Evolutionary conservation across 257 asterid species (phyloP).

Genomic region (Gynochthodes officinalis): DNA sequence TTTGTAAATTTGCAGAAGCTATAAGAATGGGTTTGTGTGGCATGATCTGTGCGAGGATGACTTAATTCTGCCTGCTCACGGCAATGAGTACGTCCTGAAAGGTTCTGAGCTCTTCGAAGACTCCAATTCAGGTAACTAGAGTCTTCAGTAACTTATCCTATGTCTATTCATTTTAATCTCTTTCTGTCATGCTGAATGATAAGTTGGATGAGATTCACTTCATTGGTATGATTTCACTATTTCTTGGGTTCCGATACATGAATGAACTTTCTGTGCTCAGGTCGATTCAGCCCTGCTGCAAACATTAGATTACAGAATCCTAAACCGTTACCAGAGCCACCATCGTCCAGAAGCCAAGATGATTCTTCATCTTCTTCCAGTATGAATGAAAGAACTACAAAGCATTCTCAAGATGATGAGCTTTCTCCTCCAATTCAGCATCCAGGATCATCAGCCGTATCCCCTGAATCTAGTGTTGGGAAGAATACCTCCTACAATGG

Average conservation of each 20-base stretch:
- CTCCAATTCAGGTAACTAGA: slow-evolving; percentile 40
- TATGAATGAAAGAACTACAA: slow-evolving; percentile 61
- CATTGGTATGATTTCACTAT: neutral
- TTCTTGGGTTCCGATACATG: neutral
- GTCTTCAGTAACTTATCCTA: no score
- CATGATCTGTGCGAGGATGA: slow-evolving; percentile 90
- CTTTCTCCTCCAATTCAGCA: slow-evolving; percentile 58
- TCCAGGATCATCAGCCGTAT: slow-evolving; percentile 51
- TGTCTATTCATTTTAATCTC: neutral
- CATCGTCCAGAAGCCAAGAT: slow-evolving; percentile 77
- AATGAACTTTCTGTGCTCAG: slow-evolving; percentile 31
- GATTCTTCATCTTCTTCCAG: slow-evolving; percentile 89
- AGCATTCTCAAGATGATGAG: slow-evolving; percentile 71
- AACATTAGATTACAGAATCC: slow-evolving; percentile 49
- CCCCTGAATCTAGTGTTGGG: slow-evolving; percentile 59
- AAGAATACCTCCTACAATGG: slow-evolving; percentile 76
- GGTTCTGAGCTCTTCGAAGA: slow-evolving; percentile 93
- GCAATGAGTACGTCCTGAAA: slow-evolving; percentile 86
- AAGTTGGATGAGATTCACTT: neutral
- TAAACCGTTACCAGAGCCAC: slow-evolving; percentile 78
- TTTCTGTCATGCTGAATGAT: neutral
- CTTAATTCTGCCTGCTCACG: slow-evolving; percentile 83
- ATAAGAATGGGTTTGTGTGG: slow-evolving; percentile 93
- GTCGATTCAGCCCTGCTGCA: slow-evolving; percentile 65
- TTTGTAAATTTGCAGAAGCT: slow-evolving; percentile 52